phyloP scores from a whole-genome alignment of 495 filamentous ascomycete genomes.

The Hypoxylon crocopeplum region DNA sequence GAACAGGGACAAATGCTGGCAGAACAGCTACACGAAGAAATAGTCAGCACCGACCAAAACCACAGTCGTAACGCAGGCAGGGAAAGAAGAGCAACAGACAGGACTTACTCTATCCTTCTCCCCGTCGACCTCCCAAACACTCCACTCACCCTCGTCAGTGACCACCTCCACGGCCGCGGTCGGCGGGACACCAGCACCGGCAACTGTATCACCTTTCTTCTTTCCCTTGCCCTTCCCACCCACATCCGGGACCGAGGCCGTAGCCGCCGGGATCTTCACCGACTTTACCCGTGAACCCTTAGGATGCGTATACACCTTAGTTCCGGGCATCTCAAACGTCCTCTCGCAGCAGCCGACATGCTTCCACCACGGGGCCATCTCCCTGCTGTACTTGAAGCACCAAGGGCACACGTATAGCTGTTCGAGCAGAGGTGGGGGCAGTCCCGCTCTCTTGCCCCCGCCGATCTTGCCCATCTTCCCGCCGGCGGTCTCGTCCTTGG shows the following conservation, averaged over 20 bases:
- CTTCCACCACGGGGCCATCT: conserved; percentile 63
- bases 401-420: conserved; percentile 85
- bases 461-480: conserved; percentile 32
- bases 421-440: conserved; percentile 53
- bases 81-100: neutral
- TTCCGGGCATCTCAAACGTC: conserved; percentile 48
- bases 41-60: conserved; percentile 16
- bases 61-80: neutral
- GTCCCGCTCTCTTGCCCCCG: conserved; percentile 46
- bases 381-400: conserved; percentile 91
- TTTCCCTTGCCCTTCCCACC: conserved; percentile 47
- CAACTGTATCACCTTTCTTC: conserved; percentile 44
- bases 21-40: conserved; percentile 70
- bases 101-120: conserved; percentile 72
- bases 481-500: conserved; percentile 33
- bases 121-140: conserved; percentile 91
- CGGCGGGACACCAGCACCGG: neutral
- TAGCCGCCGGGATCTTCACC: conserved; percentile 32
- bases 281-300: conserved; percentile 43
- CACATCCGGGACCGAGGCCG: neutral
- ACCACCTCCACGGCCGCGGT: conserved; percentile 63
- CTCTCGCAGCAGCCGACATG: conserved; percentile 54
- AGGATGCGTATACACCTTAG: conserved; percentile 58
- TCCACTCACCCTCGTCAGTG: conserved; percentile 61
- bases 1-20: conserved; percentile 94